A percentile compares a stretch with the other conserved stretches of the same genome.
These are phyloP conservation scores for Xanthoconium stramineum DNA, from an alignment of 768 basidiomycete species.

Conservation along the genomic window DNA sequence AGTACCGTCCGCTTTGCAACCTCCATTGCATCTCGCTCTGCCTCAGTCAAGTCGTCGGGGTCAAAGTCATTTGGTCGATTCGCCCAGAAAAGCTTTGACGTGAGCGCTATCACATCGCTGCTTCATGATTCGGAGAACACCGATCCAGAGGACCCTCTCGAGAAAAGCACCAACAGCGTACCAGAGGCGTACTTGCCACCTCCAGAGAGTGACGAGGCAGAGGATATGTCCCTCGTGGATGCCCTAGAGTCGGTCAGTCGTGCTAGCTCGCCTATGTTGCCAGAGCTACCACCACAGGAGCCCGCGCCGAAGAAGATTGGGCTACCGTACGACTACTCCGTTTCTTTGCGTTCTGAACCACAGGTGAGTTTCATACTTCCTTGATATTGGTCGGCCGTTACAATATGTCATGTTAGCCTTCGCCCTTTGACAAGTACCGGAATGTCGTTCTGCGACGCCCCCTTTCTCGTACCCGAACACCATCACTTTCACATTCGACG, in stretches of 20 bases:
- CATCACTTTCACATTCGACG: constrained; percentile 62
- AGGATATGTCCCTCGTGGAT: constrained; percentile 51
- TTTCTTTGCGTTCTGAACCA: constrained; percentile 58
- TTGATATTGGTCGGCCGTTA: not conserved
- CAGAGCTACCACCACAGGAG: constrained; percentile 32
- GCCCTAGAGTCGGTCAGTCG: constrained; percentile 56
- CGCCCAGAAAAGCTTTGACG: constrained; percentile 53
- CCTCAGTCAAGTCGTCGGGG: constrained; percentile 29
- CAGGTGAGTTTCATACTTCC: constrained; percentile 40
- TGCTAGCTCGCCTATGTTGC: constrained; percentile 45
- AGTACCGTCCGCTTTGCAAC: constrained; percentile 49
- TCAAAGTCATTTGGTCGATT: constrained; percentile 35
- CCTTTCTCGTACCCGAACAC: constrained; percentile 53
- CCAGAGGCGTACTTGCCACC: constrained; percentile 54
- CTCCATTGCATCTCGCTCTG: constrained; percentile 48
- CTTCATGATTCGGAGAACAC: constrained; percentile 37
- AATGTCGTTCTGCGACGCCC: constrained; percentile 59
- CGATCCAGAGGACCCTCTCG: constrained; percentile 36
- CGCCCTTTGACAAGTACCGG: constrained; percentile 60
- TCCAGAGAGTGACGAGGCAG: constrained; percentile 41
- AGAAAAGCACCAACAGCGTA: constrained; percentile 48
- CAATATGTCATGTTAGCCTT: constrained; percentile 41
- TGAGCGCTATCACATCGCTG: constrained; percentile 55
- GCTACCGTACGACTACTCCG: constrained; percentile 47
- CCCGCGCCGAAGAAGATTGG: constrained; percentile 53